Evolutionary conservation across 2,329 filamentous ascomycete genomes (phyloP).

Genomic region (Aspergillus quadricinctus): DNA sequence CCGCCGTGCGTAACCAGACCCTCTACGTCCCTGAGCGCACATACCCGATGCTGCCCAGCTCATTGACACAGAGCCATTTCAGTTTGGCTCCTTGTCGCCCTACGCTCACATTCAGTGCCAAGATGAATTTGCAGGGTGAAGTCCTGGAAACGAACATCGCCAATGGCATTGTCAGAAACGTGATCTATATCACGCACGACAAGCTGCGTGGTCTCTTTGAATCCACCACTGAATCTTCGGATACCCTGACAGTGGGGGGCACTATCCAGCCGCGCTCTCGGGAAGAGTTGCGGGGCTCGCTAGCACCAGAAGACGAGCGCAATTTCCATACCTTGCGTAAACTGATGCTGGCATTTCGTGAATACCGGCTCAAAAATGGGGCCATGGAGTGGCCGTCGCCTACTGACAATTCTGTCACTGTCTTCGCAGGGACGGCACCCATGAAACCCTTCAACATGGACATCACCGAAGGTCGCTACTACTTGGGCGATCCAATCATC

Average conservation of each 20-base stretch:
- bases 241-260: conserved; percentile 30
- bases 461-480: conserved; percentile 29
- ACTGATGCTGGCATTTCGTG: conserved; percentile 37
- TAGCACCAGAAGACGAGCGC: conserved; percentile 32
- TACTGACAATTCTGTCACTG: conserved; percentile 17
- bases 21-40: conserved; percentile 52
- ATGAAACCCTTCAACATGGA: conserved; percentile 25
- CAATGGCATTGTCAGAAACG: conserved; percentile 52
- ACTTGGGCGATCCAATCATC: conserved; percentile 42
- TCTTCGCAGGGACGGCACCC: conserved; percentile 21
- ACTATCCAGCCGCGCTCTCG: conserved; percentile 16
- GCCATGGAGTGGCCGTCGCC: conserved; percentile 31
- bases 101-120: conserved; percentile 58
- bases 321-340: conserved; percentile 33
- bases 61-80: conserved; percentile 48
- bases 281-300: conserved; percentile 20
- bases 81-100: conserved; percentile 53
- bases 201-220: conserved; percentile 37
- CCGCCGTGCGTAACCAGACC: conserved; percentile 50
- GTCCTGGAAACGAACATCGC: conserved; percentile 52
- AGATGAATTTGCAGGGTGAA: conserved; percentile 48
- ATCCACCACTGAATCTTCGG: conserved; percentile 13
- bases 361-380: conserved; percentile 34
- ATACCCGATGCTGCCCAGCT: conserved; percentile 54
- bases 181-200: conserved; percentile 49